Percentiles rank a stretch among this genome's conserved stretches.
Evolutionary conservation across 164 flowering plant species (phyloP).

Genomic region (Platanus orientalis): DNA sequence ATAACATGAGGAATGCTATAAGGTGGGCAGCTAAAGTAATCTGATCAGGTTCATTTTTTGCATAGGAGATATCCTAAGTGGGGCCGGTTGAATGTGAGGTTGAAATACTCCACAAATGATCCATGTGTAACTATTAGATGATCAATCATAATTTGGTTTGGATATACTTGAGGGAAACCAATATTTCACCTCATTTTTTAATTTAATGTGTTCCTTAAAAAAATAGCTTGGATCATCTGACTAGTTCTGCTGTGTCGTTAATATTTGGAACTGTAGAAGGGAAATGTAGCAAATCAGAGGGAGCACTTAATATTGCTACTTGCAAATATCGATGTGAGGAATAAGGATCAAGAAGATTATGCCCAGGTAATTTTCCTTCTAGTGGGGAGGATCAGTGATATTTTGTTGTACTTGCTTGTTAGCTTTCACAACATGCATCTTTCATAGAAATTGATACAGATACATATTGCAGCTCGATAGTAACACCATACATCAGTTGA

Average conservation of each 20-base stretch:
- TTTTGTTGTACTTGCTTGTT: neutral
- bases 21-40: too few species aligned
- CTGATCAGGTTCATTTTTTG: too few species aligned
- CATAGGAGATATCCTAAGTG: too few species aligned
- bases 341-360: slow-evolving; percentile 31
- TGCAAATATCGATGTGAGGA: slow-evolving; percentile 73
- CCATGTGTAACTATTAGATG: neutral
- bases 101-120: too few species aligned
- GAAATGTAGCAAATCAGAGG: slow-evolving; percentile 97
- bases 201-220: neutral
- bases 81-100: too few species aligned
- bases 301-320: slow-evolving; percentile 92
- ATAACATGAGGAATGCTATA: too few species aligned
- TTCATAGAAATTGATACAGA: slow-evolving; percentile 4
- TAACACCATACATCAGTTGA: slow-evolving; percentile 46
- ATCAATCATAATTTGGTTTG: too few species aligned
- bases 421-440: neutral
- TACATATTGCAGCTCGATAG: slow-evolving; percentile 47
- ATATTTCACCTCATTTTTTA: neutral
- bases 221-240: neutral
- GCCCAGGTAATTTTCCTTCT: slow-evolving; percentile 36
- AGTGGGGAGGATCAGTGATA: neutral
- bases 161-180: neutral
- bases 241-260: neutral
- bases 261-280: slow-evolving; percentile 54